Percentiles rank a stretch among this genome's conserved stretches.
Evolutionary conservation across 345 rosid genomes (phyloP).

Genomic region (Populus ilicifolia): DNA sequence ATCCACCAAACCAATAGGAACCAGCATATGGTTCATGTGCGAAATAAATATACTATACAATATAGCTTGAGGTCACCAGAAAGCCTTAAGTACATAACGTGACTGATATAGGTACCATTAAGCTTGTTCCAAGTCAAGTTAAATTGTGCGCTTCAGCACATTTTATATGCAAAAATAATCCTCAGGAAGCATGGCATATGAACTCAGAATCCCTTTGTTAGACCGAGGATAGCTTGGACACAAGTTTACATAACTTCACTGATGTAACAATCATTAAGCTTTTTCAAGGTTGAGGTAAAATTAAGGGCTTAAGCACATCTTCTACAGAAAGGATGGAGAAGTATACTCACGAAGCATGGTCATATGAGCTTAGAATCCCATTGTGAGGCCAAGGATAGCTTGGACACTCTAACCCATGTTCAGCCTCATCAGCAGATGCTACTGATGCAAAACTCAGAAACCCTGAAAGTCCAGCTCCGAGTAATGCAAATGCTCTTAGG

Average conservation of each 20-base stretch:
- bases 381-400: slow-evolving; percentile 98
- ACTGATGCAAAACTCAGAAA: slow-evolving; percentile 66
- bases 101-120: neutral
- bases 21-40: neutral
- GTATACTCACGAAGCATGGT: slow-evolving; percentile 92
- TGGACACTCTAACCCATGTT: slow-evolving; percentile 81
- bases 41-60: neutral
- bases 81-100: neutral
- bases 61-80: neutral
- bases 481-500: slow-evolving; percentile 53
- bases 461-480: slow-evolving; percentile 93
- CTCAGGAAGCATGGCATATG: slow-evolving; percentile 98
- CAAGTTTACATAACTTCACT: neutral
- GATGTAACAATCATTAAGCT: neutral
- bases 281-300: neutral
- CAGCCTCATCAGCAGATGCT: slow-evolving; percentile 97
- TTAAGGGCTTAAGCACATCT: neutral
- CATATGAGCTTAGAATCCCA: slow-evolving; percentile 97
- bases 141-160: neutral
- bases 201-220: slow-evolving; percentile 89
- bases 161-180: slow-evolving; percentile 9
- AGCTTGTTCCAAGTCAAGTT: neutral
- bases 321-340: slow-evolving; percentile 13
- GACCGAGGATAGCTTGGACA: slow-evolving; percentile 48
- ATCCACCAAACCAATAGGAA: neutral